Evolutionary conservation across 108 stramenopile genomes (phyloP).

Genomic region (Schizochytrium sp.): DNA sequence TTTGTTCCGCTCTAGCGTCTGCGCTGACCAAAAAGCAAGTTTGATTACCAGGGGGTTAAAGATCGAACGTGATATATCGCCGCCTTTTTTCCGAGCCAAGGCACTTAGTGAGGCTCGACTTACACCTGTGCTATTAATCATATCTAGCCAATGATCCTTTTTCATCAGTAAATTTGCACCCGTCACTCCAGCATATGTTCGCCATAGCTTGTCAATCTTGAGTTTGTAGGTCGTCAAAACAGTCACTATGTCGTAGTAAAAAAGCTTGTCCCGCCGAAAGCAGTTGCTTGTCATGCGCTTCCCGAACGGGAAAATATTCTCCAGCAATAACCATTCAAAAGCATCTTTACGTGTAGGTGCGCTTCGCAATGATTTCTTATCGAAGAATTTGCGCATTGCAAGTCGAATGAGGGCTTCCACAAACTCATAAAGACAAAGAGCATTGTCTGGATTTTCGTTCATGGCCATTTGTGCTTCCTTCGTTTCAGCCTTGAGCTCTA

Average conservation of each 20-base stretch:
- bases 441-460: slow-evolving; percentile 50
- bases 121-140: slow-evolving; percentile 12
- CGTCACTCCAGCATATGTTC: slow-evolving; percentile 3
- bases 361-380: not conserved
- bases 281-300: not conserved
- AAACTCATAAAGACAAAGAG: slow-evolving; percentile 53
- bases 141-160: slow-evolving; percentile 47
- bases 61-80: not conserved
- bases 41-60: not conserved
- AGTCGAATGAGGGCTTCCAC: slow-evolving; percentile 46
- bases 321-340: not conserved
- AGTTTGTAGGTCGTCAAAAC: slow-evolving; percentile 6
- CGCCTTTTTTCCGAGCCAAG: not conserved
- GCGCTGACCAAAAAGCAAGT: slow-evolving; percentile 42
- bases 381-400: slow-evolving; percentile 15
- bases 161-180: slow-evolving; percentile 41
- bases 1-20: slow-evolving; percentile 27
- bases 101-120: not conserved
- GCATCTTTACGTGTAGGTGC: not conserved
- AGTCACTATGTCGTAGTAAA: not conserved
- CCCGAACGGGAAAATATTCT: not conserved
- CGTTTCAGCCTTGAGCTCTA: slow-evolving; percentile 48
- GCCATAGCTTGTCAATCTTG: slow-evolving; percentile 32
- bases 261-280: slow-evolving; percentile 47
- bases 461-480: not conserved